Evolutionary conservation across 2,329 filamentous ascomycete genomes (phyloP).

Genomic region (Claviceps sp.): DNA sequence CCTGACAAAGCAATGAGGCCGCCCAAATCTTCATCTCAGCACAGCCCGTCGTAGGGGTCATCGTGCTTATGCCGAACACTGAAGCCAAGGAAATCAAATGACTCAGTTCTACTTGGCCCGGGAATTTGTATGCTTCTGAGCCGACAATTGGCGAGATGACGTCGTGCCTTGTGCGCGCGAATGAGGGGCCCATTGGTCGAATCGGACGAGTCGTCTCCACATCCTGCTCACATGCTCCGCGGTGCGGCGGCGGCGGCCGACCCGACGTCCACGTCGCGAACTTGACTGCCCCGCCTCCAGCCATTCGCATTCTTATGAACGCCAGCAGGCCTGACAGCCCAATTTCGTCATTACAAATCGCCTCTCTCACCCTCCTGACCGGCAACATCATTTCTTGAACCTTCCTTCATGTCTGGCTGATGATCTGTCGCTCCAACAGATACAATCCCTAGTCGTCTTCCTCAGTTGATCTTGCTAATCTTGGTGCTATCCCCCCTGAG

Average conservation of each 20-base stretch:
- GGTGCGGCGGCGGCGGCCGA: background rate
- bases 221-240: background rate
- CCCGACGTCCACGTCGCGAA: background rate
- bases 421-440: background rate
- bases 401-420: background rate
- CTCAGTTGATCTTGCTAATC: background rate
- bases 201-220: background rate
- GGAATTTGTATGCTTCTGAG: background rate
- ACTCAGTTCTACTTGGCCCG: too few species aligned
- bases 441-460: background rate
- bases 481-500: background rate
- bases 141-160: background rate
- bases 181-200: background rate
- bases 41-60: too few species aligned
- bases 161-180: background rate
- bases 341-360: conserved; percentile 5
- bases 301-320: background rate
- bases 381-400: background rate
- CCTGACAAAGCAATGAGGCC: too few species aligned
- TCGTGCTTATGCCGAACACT: too few species aligned
- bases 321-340: background rate
- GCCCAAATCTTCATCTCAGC: too few species aligned
- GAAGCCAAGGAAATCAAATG: too few species aligned
- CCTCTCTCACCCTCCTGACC: background rate
- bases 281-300: background rate